Percentiles rank a stretch among this genome's conserved stretches.
These are phyloP conservation scores for Entomortierella beljakovae DNA, from an alignment of 192 early-diverging fungal genomes.

Conservation along the genomic window DNA sequence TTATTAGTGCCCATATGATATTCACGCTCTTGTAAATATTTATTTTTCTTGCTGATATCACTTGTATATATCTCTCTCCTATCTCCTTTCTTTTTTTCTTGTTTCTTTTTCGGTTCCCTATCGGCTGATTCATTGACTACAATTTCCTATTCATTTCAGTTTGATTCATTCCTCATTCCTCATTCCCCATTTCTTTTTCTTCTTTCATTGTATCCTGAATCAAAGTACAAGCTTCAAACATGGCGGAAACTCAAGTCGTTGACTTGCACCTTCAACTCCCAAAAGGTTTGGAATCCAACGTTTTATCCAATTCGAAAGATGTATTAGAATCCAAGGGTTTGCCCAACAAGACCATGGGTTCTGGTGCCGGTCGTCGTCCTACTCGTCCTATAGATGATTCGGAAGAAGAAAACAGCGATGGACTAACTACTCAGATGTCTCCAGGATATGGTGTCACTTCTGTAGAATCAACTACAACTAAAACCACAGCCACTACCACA, in stretches of 20 bases:
- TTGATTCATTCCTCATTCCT: background rate
- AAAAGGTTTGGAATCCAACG: background rate
- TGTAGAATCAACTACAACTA: conserved; percentile 23
- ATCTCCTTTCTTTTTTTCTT: too few species aligned
- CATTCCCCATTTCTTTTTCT: background rate
- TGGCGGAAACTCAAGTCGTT: conserved; percentile 8
- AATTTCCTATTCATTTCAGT: background rate
- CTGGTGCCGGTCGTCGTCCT: background rate
- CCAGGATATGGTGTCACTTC: background rate
- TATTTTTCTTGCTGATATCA: too few species aligned
- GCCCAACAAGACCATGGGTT: conserved; percentile 20
- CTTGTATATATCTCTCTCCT: too few species aligned
- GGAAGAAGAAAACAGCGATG: conserved; percentile 4
- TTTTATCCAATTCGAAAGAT: background rate
- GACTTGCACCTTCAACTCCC: conserved; percentile 23
- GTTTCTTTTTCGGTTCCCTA: too few species aligned
- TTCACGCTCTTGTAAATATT: too few species aligned
- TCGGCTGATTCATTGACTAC: background rate
- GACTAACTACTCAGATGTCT: background rate
- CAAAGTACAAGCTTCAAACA: too few species aligned
- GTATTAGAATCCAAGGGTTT: conserved; percentile 2
- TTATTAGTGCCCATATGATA: too few species aligned
- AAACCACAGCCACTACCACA: conserved; percentile 18
- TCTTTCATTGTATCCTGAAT: conserved; percentile 5
- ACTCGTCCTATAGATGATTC: conserved; percentile 27